Base-by-base conservation (phyloP, 306 rosid species). In the Hippophae tibetana region DNA sequence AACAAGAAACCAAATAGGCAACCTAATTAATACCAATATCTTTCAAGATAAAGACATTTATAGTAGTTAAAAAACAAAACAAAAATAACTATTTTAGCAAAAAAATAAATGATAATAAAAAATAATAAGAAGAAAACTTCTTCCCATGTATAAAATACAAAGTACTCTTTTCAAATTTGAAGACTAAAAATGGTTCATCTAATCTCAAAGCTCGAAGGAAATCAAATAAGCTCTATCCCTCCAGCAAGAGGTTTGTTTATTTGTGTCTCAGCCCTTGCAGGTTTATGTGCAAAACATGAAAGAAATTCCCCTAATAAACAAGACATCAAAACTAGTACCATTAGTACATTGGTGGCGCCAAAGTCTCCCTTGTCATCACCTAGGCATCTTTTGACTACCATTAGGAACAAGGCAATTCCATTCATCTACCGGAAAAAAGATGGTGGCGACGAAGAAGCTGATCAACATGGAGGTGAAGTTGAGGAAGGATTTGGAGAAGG, bases 211-310 rank as follows among this genome's bases (percentile, higher is more conserved):
- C 38, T 31, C 5, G 38, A 31, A 31, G 38, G 38, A 31, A 31
- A 31, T 31, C 38, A 31, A 31, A 31, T 31, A 31, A 2, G 38
- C 5, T 31, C 38, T 31, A 31, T 31, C 38, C 38, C 38, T 31
- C 38, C 5, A 31, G 38, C 38, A 31, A 31, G 0, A 31, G 38
- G 38, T 31, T 31, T 31, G 38, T 31, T 31, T 63, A 2, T 72
- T 31, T 70, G 69, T 6, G 10, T 74, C 31, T 49, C 56, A 0
- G 73, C 79, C 27, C 9, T 66, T 47, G 61, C 71, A 6, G 69
- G 58, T 6, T 14, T 56, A 3, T 56, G 76, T 56, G 55, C 70
- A 43, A 77, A 73, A 10, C 56, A 65, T 12, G 45, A 11, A 2
- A 52, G 11, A 7, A 53, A 47, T 5, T 56, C 42, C 13, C 56